A percentile compares a stretch with the other conserved stretches of the same genome.
Evolutionary conservation across 2,329 filamentous ascomycete genomes (phyloP).

Genomic region (Drechslerella stenobrocha): DNA sequence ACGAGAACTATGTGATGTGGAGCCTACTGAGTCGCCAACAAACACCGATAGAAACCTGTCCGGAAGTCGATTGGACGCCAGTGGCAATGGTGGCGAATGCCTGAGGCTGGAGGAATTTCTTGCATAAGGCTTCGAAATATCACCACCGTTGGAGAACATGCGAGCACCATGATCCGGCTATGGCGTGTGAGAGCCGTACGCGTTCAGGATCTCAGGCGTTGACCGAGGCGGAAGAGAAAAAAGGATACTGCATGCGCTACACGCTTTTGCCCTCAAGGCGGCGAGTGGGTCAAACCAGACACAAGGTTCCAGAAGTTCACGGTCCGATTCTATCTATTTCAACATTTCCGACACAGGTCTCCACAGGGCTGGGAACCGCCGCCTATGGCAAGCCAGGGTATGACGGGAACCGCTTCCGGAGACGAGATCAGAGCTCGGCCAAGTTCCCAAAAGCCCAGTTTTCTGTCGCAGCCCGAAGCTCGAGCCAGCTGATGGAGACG

Average conservation of each 20-base stretch:
- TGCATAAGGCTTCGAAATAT: background rate
- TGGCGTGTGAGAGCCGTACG: background rate
- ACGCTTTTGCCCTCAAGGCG: too few species aligned
- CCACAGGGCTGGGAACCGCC: background rate
- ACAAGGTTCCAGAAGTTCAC: background rate
- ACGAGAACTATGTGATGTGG: slow-evolving; percentile 38
- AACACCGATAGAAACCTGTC: slow-evolving; percentile 29
- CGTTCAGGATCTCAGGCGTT: background rate
- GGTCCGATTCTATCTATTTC: background rate
- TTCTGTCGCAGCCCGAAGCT: background rate
- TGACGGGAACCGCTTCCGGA: background rate
- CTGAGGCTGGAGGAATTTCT: background rate
- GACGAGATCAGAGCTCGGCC: too few species aligned
- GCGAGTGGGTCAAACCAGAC: background rate
- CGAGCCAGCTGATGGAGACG: background rate
- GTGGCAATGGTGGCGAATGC: slow-evolving; percentile 3
- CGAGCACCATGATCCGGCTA: background rate
- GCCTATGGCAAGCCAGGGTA: background rate
- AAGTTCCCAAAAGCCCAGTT: too few species aligned
- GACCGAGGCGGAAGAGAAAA: background rate
- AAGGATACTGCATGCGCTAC: too few species aligned
- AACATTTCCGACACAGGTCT: too few species aligned
- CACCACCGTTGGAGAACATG: background rate
- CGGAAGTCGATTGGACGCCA: background rate
- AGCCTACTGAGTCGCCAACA: slow-evolving; percentile 36